Evolutionary conservation across 176 grass and related monocot genomes (phyloP).

Genomic region (Carex myosuroides): DNA sequence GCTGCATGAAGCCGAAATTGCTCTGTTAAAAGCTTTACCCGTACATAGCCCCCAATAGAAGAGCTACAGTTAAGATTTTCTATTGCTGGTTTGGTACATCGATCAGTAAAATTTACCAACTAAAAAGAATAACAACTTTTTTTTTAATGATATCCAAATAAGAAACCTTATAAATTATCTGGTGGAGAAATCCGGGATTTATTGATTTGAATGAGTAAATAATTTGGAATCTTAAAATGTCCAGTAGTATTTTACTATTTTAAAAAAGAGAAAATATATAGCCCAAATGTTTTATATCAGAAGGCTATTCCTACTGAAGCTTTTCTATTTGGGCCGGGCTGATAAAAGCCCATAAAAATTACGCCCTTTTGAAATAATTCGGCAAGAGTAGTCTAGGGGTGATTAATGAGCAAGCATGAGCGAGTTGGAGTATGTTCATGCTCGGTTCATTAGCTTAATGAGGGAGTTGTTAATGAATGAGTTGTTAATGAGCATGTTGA

Average conservation of each 20-base stretch:
- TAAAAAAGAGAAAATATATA: not conserved
- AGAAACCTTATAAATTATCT: not conserved
- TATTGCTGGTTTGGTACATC: not conserved
- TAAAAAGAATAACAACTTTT: not conserved
- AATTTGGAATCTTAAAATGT: not conserved
- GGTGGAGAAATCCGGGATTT: not conserved
- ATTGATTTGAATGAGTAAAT: not conserved
- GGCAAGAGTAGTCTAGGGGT: no score
- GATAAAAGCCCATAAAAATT: not conserved
- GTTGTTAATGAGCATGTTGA: no score
- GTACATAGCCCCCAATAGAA: no score
- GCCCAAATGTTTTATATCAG: not conserved
- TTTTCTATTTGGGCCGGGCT: not conserved
- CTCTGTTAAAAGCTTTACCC: no score
- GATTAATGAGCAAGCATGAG: no score
- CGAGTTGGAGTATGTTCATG: no score
- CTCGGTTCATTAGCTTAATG: no score
- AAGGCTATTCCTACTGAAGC: not conserved
- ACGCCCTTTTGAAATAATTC: not conserved
- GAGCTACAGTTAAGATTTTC: not conserved
- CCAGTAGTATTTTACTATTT: not conserved
- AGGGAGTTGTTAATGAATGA: no score
- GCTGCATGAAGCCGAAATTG: no score
- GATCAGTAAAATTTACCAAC: not conserved
- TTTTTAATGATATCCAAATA: not conserved